Evolutionary conservation across 768 basidiomycete species (phyloP).

Genomic region (Trametes elegans): DNA sequence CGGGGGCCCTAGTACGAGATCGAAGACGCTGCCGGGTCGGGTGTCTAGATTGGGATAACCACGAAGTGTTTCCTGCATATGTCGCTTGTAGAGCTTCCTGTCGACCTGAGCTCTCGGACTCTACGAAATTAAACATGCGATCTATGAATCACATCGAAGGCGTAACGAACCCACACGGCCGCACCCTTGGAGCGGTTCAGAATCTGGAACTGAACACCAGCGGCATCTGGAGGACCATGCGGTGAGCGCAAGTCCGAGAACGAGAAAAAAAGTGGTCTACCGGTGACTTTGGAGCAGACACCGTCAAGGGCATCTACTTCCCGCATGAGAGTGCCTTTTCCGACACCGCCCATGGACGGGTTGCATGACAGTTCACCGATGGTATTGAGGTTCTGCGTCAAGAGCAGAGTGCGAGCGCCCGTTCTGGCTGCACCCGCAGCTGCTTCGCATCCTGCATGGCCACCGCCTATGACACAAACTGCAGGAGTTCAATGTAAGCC

Average conservation of each 20-base stretch:
- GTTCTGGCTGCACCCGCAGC: constrained; percentile 83
- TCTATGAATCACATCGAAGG: neutral
- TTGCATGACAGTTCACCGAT: constrained; percentile 89
- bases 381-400: constrained; percentile 80
- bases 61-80: constrained; percentile 72
- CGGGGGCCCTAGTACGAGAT: constrained; percentile 62
- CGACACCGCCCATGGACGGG: constrained; percentile 88
- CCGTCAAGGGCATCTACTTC: constrained; percentile 92
- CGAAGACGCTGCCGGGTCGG: constrained; percentile 72
- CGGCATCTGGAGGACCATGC: constrained; percentile 54
- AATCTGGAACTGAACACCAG: constrained; percentile 87
- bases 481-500: neutral
- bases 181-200: constrained; percentile 84
- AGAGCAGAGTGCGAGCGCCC: constrained; percentile 74
- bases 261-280: constrained; percentile 34
- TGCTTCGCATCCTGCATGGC: constrained; percentile 92
- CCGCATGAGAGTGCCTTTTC: constrained; percentile 88
- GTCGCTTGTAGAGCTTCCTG: constrained; percentile 73
- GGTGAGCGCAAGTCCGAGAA: neutral
- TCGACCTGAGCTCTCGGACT: constrained; percentile 90
- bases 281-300: constrained; percentile 78
- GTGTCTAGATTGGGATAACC: constrained; percentile 70
- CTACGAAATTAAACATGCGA: constrained; percentile 36
- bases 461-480: constrained; percentile 89
- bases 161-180: constrained; percentile 76